Evolutionary conservation across 2,329 filamentous ascomycete species (phyloP).

Genomic region (Zymoseptoria brevis): DNA sequence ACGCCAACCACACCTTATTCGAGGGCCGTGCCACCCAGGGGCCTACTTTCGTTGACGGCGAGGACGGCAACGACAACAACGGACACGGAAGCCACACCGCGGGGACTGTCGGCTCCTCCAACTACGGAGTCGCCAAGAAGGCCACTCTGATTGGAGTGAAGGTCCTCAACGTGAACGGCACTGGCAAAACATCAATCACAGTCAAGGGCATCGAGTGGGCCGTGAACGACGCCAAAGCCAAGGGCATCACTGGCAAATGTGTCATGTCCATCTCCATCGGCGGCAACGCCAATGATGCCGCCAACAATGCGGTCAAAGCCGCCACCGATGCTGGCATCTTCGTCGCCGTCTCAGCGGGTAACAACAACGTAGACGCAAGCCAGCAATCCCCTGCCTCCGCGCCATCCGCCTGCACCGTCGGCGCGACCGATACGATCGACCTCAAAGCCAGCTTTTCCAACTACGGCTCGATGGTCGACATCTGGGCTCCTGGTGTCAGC

Average conservation of each 20-base stretch:
- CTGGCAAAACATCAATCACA: conserved; percentile 37
- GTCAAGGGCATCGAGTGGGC: conserved; percentile 42
- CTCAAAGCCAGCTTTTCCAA: conserved; percentile 34
- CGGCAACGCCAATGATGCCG: conserved; percentile 28
- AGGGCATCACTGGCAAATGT: conserved; percentile 58
- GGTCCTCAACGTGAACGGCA: conserved; percentile 38
- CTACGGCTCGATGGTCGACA: conserved; percentile 33
- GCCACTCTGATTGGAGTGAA: conserved; percentile 44
- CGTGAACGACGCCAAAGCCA: conserved; percentile 53
- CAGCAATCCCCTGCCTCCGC: conserved; percentile 30
- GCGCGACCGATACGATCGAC: conserved; percentile 27
- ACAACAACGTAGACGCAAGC: conserved; percentile 25
- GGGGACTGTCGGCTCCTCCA: conserved; percentile 62
- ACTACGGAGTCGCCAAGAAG: conserved; percentile 44
- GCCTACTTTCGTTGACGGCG: conserved; percentile 24
- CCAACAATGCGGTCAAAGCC: conserved; percentile 33
- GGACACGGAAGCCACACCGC: conserved; percentile 71
- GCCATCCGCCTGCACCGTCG: conserved; percentile 28
- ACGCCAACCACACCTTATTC: conserved; percentile 27
- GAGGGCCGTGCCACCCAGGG: conserved; percentile 27
- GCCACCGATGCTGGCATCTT: conserved; percentile 33
- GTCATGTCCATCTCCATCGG: conserved; percentile 36
- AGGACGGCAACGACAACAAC: conserved; percentile 39
- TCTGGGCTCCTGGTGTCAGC: conserved; percentile 43
- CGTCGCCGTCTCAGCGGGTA: conserved; percentile 32